These are phyloP conservation scores for Colletotrichum somersetense DNA, from an alignment of 2,329 filamentous ascomycete species.

Conservation along the genomic window DNA sequence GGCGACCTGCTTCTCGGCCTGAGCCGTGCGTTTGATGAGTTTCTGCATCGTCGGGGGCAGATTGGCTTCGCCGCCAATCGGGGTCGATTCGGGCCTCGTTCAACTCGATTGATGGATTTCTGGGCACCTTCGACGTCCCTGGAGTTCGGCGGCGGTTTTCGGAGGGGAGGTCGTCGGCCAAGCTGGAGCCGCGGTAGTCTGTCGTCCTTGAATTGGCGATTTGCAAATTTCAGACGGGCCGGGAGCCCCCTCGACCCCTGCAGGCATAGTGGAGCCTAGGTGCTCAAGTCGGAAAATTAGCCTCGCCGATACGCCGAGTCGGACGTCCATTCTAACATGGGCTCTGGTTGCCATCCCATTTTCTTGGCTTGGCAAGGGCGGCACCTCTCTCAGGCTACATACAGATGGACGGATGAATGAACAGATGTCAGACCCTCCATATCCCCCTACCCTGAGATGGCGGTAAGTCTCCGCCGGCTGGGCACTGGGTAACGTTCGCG, in stretches of 20 bases:
- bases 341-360: slow-evolving; percentile 24
- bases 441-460: slow-evolving; percentile 28
- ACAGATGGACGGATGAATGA: slow-evolving; percentile 16
- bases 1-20: slow-evolving; percentile 74
- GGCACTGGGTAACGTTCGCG: slow-evolving; percentile 13
- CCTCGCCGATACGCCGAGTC: background rate
- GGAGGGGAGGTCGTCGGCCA: slow-evolving; percentile 8
- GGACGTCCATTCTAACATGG: background rate
- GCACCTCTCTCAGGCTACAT: background rate
- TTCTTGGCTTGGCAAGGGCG: slow-evolving; percentile 18
- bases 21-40: slow-evolving; percentile 73
- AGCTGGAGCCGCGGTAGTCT: slow-evolving; percentile 31
- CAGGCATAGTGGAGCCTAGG: slow-evolving; percentile 17
- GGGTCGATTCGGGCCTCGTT: slow-evolving; percentile 5
- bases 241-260: slow-evolving; percentile 36
- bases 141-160: slow-evolving; percentile 23
- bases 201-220: slow-evolving; percentile 38
- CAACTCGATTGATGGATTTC: too few species aligned
- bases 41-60: slow-evolving; percentile 71
- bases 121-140: slow-evolving; percentile 7
- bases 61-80: slow-evolving; percentile 20
- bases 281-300: slow-evolving; percentile 17
- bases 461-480: slow-evolving; percentile 27
- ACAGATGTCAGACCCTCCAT: slow-evolving; percentile 11
- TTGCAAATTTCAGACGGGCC: slow-evolving; percentile 41